phyloP scores from a whole-genome alignment of 1,139 yeast genomes.

The Kluyveromyces sp. region DNA sequence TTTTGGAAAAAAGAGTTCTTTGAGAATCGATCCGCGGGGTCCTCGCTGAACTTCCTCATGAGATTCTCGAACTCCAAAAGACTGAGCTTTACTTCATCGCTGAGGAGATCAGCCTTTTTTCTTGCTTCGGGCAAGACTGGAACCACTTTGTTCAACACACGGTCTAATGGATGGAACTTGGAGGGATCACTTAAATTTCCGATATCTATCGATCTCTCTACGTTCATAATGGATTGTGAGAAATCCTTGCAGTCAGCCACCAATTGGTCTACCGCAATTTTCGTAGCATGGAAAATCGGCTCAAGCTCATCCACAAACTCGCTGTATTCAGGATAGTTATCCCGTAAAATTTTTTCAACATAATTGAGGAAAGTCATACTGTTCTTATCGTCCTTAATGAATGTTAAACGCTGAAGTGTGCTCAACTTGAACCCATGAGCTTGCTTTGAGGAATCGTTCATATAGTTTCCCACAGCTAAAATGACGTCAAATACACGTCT shows the following conservation, averaged over 20 bases:
- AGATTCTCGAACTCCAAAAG: constrained; percentile 61
- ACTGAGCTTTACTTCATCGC: constrained; percentile 57
- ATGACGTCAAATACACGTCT: constrained; percentile 67
- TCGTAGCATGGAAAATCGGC: constrained; percentile 53
- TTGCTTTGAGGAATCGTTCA: constrained; percentile 74
- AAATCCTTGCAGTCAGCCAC: constrained; percentile 56
- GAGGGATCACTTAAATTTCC: constrained; percentile 74
- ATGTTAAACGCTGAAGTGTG: constrained; percentile 66
- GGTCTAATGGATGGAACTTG: constrained; percentile 68
- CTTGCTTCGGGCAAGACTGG: constrained; percentile 65
- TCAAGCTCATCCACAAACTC: constrained; percentile 53
- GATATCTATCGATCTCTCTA: constrained; percentile 62
- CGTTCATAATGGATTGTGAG: constrained; percentile 52
- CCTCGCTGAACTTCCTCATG: constrained; percentile 75
- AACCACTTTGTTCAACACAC: constrained; percentile 52
- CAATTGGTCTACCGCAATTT: constrained; percentile 61
- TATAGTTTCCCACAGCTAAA: constrained; percentile 74
- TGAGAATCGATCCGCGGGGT: constrained; percentile 60
- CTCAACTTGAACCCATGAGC: constrained; percentile 74
- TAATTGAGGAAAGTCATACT: constrained; percentile 74
- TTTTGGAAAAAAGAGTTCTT: constrained; percentile 61
- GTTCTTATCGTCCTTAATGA: constrained; percentile 71
- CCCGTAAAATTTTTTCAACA: constrained; percentile 65
- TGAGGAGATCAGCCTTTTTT: constrained; percentile 54
- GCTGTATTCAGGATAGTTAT: constrained; percentile 59